Percentiles rank a stretch among this genome's conserved stretches.
These are phyloP conservation scores for Lenwebbia sp. DNA, from an alignment of 345 rosid genomes.

Conservation along the genomic window DNA sequence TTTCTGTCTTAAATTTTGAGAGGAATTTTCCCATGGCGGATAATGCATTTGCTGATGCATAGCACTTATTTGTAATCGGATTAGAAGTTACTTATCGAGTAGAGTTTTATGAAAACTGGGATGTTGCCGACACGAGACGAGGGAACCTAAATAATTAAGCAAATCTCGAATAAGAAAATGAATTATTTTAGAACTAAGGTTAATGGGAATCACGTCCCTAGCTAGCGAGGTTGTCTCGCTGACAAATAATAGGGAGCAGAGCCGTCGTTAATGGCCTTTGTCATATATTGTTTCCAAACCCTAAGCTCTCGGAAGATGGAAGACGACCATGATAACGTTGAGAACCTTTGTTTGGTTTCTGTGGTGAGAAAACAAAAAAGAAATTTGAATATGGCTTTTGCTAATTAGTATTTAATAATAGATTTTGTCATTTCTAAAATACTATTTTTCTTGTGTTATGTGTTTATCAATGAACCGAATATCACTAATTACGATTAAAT, in stretches of 20 bases:
- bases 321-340: background rate
- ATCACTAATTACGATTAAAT: background rate
- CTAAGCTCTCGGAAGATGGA: constrained; percentile 23
- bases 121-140: background rate
- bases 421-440: background rate
- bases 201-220: background rate
- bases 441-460: background rate
- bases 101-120: background rate
- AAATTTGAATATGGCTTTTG: background rate
- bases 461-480: background rate
- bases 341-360: background rate
- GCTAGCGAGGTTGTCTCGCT: background rate
- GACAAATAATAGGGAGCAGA: background rate
- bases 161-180: background rate
- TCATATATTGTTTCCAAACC: constrained; percentile 18
- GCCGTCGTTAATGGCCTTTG: constrained; percentile 4
- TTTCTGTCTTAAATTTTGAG: background rate
- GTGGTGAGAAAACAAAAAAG: background rate
- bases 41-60: background rate
- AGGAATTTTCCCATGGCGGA: background rate
- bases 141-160: background rate
- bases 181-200: background rate
- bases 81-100: background rate
- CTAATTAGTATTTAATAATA: background rate
- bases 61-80: background rate